Evolutionary conservation across 495 filamentous ascomycete species (phyloP), one percentile per base, ranked within the genome.

Genomic region (Pseudomonodictys pantanalensis): DNA sequence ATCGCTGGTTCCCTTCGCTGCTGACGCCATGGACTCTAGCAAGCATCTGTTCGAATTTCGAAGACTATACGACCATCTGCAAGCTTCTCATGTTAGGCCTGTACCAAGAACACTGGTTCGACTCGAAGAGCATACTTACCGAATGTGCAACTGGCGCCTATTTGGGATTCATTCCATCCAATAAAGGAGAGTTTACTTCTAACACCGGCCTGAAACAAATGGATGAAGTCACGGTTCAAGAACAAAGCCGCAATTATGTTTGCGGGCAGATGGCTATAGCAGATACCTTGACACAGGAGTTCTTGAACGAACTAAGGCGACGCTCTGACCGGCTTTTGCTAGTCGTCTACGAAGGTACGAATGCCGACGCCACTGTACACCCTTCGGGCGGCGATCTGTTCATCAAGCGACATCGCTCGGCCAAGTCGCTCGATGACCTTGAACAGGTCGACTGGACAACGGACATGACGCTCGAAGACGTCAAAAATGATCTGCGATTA

Each of bases 31-130:
- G 47, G 33, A 60, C 56, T 18, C 28, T 60, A 17, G 48, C 49
- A 3, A 54, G 24, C 38, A 60, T 60, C 3, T 60, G 57, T 28
- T 25, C 47, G 15, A 60, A 42, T 32, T 60, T 60, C 39, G 48
- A 53, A 1, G 57, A 60, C n/a, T 60, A 60, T 42, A 35, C 50
- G 4, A 54, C 48, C 20, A 60, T 60, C 29, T 60, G 57, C 23
- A 53, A 60, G 50, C 39, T 60, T 6, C 32, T 54, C 12, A 60
- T 54, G 57, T 33, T 60, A 11, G 57, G 57, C 8, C 48, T 60
- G 3, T 60, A 60, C 49, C 35, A 23, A 25, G 49, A 46, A 25
- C 39, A 54, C 18, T 60, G 57, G 49, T 60, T n/a, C 25, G 47
- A 60, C 17, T 39, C 47, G 9, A 7, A 42, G 8, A 52, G 30